A percentile compares a stretch with the other conserved stretches of the same genome.
These are phyloP conservation scores for Sporothrix variecibatus DNA, from an alignment of 2,329 filamentous ascomycete species.

Conservation along the genomic window DNA sequence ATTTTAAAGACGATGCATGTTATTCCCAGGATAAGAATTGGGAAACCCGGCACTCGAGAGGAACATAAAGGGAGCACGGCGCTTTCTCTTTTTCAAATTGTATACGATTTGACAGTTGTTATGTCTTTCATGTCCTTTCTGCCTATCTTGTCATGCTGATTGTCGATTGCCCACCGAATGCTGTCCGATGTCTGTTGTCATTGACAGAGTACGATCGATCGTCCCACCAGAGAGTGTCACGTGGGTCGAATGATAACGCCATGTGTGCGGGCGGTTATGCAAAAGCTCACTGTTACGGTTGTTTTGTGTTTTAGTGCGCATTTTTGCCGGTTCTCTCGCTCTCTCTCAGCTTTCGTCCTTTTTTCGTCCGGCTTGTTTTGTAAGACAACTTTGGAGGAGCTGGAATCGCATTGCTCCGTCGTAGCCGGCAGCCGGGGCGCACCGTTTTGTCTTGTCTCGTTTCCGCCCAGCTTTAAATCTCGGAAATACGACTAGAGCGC, in stretches of 20 bases:
- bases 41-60: not conserved
- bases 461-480: not conserved
- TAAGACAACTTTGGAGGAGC: not conserved
- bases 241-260: slow-evolving; percentile 7
- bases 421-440: not conserved
- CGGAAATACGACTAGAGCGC: slow-evolving; percentile 1
- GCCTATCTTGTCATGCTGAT: not conserved
- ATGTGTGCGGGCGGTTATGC: not conserved
- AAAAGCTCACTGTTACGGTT: not conserved
- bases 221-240: not conserved
- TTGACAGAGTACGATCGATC: not conserved
- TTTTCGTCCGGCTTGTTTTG: slow-evolving; percentile 1
- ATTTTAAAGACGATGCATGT: not conserved
- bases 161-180: too few species aligned
- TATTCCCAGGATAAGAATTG: not conserved
- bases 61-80: not conserved
- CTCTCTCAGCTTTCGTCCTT: not conserved
- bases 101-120: not conserved
- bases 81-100: not conserved
- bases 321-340: not conserved
- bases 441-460: not conserved
- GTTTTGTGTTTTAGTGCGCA: slow-evolving; percentile 4
- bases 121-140: not conserved
- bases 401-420: not conserved
- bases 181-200: not conserved